Base-by-base conservation (phyloP, 169 alveolate genomes). In the Plasmodium gonderi region DNA sequence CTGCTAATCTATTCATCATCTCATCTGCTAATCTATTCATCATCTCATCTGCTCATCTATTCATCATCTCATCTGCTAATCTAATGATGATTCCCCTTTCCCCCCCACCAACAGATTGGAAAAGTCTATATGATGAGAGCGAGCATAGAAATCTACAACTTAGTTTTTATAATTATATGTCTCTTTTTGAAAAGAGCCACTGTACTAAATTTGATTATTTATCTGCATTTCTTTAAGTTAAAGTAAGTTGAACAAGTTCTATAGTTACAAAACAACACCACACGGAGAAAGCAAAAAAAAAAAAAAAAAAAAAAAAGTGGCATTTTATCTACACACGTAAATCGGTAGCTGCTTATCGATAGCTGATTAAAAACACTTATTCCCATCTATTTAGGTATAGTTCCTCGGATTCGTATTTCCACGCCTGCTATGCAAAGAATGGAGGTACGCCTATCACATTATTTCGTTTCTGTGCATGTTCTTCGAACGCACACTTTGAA, bases 341-440 rank as follows among this genome's bases (percentile, higher is more conserved):
- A 29, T 47, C 36, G 69, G 31, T 47, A 23, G 23, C 20, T 20
- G 11, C 1, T 23, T 64, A 2, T 31, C 1, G 1, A 20, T n/a
- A 75, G 29, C 20, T 36, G 5, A 9, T 38, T 74, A 38, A 9
- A 12, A 42, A 17, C 11, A 29, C 40, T 23, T 29, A 40, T 85
- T 45, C 72, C 20, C 38, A 29, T 17, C 45, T 38, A 20, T 36
- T 69, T 69, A 87, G 93, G 51, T 87, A 87, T 42, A 60, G 72
- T 33, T 87, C 93, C 51, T 33, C 93, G 45, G 93, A 87, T 87
- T 38, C 93, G n/a, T 87, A 87, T 87, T 87, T 87, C 47, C 93
- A 87, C 47, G 85, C 93, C 68, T 87, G 93, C 51, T 87, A 74
- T 20, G 26, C 93, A 29, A 87, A 87, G 79, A 87, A 87, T 33